Evolutionary conservation across 768 basidiomycete genomes (phyloP).

Genomic region (Tylopilus cervinicoccineus): DNA sequence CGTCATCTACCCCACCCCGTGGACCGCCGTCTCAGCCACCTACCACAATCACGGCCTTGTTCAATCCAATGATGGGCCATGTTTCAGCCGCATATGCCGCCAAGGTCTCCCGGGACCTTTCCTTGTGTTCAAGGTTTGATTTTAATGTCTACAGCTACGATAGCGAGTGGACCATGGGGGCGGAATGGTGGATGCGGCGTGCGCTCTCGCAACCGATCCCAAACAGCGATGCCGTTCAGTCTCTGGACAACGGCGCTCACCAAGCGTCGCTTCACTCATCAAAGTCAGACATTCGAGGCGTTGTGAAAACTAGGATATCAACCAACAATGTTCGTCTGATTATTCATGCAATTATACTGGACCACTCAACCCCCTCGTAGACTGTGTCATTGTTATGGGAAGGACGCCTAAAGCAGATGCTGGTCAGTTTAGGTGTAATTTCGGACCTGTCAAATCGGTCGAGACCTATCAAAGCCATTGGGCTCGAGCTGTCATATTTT

Average conservation of each 20-base stretch:
- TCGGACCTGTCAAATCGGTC: constrained; percentile 82
- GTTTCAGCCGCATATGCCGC: constrained; percentile 90
- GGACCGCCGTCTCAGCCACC: constrained; percentile 65
- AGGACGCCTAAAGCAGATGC: constrained; percentile 82
- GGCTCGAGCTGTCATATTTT: constrained; percentile 93
- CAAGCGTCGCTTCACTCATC: constrained; percentile 7
- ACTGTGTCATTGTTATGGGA: constrained; percentile 93
- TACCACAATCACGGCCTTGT: constrained; percentile 89
- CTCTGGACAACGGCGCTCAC: constrained; percentile 2
- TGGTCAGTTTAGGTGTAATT: constrained; percentile 88
- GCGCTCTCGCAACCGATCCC: constrained; percentile 31
- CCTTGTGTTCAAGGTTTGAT: constrained; percentile 87
- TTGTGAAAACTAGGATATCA: constrained; percentile 86
- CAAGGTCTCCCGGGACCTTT: constrained; percentile 78
- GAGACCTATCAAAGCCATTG: constrained; percentile 85
- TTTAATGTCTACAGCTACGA: constrained; percentile 97
- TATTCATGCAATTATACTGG: background rate
- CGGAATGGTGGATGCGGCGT: constrained; percentile 92
- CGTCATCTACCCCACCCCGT: constrained; percentile 23
- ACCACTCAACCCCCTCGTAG: constrained; percentile 36
- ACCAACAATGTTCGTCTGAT: constrained; percentile 71
- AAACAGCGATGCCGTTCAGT: constrained; percentile 9
- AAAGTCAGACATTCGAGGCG: constrained; percentile 56
- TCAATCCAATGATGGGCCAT: constrained; percentile 96
- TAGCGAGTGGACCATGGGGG: constrained; percentile 93